Evolutionary conservation across 805 yeast species (phyloP), one percentile per base, ranked within the genome.

Genomic region (Wickerhamiella qilinensis): DNA sequence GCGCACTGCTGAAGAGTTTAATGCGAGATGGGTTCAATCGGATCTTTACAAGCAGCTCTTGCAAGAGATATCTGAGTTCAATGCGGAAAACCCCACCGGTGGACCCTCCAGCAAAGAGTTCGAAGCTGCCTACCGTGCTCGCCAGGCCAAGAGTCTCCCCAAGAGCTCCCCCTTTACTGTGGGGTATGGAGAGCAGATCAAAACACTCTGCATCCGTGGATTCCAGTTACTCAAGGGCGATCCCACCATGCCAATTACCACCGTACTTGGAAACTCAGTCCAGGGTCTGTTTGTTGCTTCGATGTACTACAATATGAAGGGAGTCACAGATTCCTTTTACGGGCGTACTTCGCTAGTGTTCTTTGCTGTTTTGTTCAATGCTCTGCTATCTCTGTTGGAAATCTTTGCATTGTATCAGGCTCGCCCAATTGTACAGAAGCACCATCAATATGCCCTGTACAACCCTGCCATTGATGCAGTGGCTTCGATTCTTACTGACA

Each of bases 391-490:
- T 3, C 60, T 75, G 47, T 69, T 75, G 45, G 81, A 75, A 51
- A 68, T 67, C 30, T 52, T 64, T 36, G 57, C 59, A 33, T 54
- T 68, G 49, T 63, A 72, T 47, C 67, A 60, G 18, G 63, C 69
- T 33, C 65, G 79, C 45, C 69, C 75, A 35, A 72, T 81, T 44
- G 67, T 77, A 20, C 70, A 69, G 48, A 80, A 81, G 51, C 93
- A 81, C 53, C 74, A 75, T 50, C 67, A 68, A 36, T 81, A 76
- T 48, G 74, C 83, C 0, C 66, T 80, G 41, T 82, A 77, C 53
- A 73, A 75, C 42, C 85, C 86, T 2, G 67, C 83, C 12, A 74
- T 82, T 3, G 88, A 79, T 50, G 79, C 83, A 1, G 47, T 80
- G 3, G 76, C 83, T 0, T 62, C 73, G 4, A 62, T 74, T 34